Evolutionary conservation across 2,329 filamentous ascomycete species (phyloP).

Genomic region (Alternaria panax): DNA sequence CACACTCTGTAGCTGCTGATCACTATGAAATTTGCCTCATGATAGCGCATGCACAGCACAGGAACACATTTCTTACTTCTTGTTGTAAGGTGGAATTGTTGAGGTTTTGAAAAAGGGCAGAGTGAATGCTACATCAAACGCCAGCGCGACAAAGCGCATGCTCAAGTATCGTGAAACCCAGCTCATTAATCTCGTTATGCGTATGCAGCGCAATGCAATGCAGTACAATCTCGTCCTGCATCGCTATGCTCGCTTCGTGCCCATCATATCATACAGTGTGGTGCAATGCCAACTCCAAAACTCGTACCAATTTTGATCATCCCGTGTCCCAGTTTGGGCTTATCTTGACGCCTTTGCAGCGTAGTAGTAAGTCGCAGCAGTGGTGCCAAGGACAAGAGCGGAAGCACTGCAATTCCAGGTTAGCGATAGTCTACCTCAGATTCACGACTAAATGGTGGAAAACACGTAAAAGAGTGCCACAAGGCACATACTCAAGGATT

Average conservation of each 20-base stretch:
- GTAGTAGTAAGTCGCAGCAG: conserved; percentile 20
- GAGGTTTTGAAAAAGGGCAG: background rate
- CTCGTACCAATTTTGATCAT: background rate
- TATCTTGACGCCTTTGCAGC: conserved; percentile 4
- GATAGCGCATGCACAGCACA: background rate
- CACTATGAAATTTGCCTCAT: background rate
- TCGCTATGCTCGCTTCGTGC: background rate
- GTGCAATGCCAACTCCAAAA: background rate
- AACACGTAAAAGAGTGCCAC: background rate
- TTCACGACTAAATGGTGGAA: background rate
- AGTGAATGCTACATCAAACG: conserved; percentile 5
- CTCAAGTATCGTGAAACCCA: background rate
- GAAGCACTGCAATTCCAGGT: conserved; percentile 12
- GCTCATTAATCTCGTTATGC: conserved; percentile 4
- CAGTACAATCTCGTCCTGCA: background rate
- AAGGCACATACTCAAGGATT: conserved; percentile 4
- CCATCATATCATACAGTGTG: background rate
- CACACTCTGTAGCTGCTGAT: background rate
- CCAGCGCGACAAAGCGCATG: conserved; percentile 4
- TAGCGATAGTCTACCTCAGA: background rate
- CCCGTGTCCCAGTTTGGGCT: background rate
- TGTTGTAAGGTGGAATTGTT: background rate
- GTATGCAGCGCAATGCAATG: background rate
- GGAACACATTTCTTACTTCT: background rate
- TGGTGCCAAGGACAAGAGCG: conserved; percentile 14